Base-by-base conservation (phyloP, 257 asterid genomes). In the Ilex aquifolium region DNA sequence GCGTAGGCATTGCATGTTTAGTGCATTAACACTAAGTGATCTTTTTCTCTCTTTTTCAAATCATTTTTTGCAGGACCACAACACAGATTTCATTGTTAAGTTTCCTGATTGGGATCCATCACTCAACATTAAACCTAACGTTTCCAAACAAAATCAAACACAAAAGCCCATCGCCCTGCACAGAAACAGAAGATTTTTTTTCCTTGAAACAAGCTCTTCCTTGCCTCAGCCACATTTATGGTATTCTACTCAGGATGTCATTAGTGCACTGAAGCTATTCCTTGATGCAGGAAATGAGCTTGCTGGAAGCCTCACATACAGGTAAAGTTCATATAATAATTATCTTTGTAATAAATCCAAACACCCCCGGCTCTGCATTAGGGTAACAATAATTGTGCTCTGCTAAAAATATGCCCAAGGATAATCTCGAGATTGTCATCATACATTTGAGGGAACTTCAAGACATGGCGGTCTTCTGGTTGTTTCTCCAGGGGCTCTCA, bases 71-170 rank as follows among this genome's bases (percentile, higher is more conserved):
- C 88, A 91, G 98, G 81, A 85, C 74, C 98, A 91, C 60, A 91
- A 91, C 79, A 83, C 70, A 27, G 98, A 91, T 72, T 91, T 86
- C 83, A 86, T 91, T 59, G 96, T 85, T 32, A 70, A 86, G 68
- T 83, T 91, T 72, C 98, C 98, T 11, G 96, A 88, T 72, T 86
- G 92, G 95, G 88, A 86, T 77, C 96, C 96, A 56, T 79, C 87
- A 0, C 68, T 54, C 50, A 55, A 67, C 66, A 55, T 48, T 31
- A 73, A 56, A 61, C 65, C 65, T 60, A 66, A 48, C 76, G 30
- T 62, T 63, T 71, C 70, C 56, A 63, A 61, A 69, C 54, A 67
- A 65, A 69, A 71, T 52, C 59, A 58, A 73, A 77, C 65, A 81
- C 86, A 75, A 54, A 73, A 73, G 36, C 73, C 70, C 74, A 53